These are phyloP conservation scores for Gynandropsis gynandra DNA, from an alignment of 345 rosid species.

Conservation along the genomic window DNA sequence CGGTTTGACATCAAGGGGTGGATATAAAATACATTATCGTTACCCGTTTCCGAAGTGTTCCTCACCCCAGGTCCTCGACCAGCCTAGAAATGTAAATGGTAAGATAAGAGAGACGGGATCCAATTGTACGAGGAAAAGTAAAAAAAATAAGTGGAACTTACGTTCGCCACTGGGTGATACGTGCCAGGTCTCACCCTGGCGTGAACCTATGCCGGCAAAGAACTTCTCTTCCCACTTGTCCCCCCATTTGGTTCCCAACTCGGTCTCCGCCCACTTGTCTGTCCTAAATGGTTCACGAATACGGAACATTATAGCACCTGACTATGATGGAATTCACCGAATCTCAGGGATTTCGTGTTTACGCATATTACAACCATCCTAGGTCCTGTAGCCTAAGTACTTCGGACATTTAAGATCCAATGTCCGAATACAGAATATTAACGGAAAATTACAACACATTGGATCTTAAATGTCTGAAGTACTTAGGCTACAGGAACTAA, in stretches of 20 bases:
- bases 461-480: background rate
- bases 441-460: background rate
- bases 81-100: slow-evolving; percentile 39
- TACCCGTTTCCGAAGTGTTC: slow-evolving; percentile 99
- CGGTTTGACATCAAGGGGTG: background rate
- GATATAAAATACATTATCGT: slow-evolving; percentile 4
- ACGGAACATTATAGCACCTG: slow-evolving; percentile 15
- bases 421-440: no score
- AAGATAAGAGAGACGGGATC: slow-evolving; percentile 7
- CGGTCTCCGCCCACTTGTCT: slow-evolving; percentile 99
- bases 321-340: background rate
- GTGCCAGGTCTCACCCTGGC: slow-evolving; percentile 99
- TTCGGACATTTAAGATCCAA: no score
- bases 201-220: slow-evolving; percentile 90
- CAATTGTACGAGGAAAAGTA: background rate
- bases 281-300: slow-evolving; percentile 63
- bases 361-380: no score
- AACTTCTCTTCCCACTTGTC: slow-evolving; percentile 99
- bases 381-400: no score
- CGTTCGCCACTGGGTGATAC: slow-evolving; percentile 77
- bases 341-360: no score
- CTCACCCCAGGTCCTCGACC: slow-evolving; percentile 99
- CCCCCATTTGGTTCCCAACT: slow-evolving; percentile 98
- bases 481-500: background rate
- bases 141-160: slow-evolving; percentile 29